Evolutionary conservation across 1,139 yeast species (phyloP), one percentile per base, ranked within the genome.

Genomic region (Saccharomyces hybrid): DNA sequence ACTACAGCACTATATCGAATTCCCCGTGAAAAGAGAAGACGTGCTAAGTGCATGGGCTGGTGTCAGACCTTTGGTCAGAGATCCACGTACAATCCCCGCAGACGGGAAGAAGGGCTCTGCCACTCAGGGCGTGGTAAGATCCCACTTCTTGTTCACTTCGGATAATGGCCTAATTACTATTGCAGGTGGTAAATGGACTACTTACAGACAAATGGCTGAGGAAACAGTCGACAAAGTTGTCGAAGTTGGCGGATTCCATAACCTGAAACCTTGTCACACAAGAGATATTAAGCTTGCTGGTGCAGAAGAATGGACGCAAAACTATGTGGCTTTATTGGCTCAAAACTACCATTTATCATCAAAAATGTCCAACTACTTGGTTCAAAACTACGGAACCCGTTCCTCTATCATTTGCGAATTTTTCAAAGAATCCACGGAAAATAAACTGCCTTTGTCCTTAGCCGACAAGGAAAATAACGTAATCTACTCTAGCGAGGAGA

Each of bases 131-230:
- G 79, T 91, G 60, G 98, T 91, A 53, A 84, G 98, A 75, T 87
- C 89, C 63, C 98, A 91, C 73, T 78, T 91, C 68, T 80, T 91
- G 57, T 80, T 86, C 64, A 79, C 82, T 48, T 81, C 95, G 25
- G 81, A 78, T 56, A 77, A 86, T 52, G 95, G 93, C 26, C 79
- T 91, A 63, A 78, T 91, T 52, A 91, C 98, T 51, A 87, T 91
- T 64, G 86, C 96, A 29, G 98, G 98, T 67, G 98, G 98, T 72
- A 91, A 91, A 75, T 91, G 98, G 98, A 91, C 98, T 55, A 91
- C 98, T 46, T 91, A 90, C 76, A 82, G 98, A 75, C 96, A 89
- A 75, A 91, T 91, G 98, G 97, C 98, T 41, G 84, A 90, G 75
- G 97, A 91, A 75, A 88, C 97, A 50, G 85, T 91, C 52, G 86